Conservation (phyloP, 495 filamentous ascomycete genomes). For the Bathelium albidoporum region DNA sequence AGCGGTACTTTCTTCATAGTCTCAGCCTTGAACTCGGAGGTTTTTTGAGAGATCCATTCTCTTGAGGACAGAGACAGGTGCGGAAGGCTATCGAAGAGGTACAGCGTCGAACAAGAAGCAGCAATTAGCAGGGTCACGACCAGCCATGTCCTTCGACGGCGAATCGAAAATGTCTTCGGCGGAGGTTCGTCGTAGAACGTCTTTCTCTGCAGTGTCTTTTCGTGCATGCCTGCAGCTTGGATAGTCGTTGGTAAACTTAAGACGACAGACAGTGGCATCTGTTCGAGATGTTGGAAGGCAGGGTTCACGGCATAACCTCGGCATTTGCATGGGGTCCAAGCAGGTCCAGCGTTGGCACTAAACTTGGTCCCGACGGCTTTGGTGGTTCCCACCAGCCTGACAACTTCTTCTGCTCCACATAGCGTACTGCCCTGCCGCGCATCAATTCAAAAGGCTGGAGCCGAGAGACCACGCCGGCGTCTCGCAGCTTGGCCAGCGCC, state of each 20-base stretch:
- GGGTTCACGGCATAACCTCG: constrained; percentile 1
- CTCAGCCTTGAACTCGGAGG: neutral
- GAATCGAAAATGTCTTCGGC: neutral
- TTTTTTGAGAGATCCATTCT: neutral
- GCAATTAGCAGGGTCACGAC: neutral
- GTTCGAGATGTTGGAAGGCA: neutral
- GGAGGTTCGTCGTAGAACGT: neutral
- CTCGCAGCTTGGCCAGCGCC: neutral
- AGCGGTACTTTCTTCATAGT: constrained; percentile 50
- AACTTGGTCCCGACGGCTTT: no score
- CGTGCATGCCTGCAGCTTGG: neutral
- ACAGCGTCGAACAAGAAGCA: neutral
- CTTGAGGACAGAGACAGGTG: neutral
- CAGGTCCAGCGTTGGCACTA: neutral
- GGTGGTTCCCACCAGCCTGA: neutral
- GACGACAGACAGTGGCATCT: neutral
- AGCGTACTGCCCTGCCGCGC: neutral
- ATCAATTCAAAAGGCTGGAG: neutral
- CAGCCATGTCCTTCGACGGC: neutral
- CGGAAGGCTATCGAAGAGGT: neutral
- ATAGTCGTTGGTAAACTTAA: neutral
- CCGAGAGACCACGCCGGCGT: neutral
- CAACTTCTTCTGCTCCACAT: constrained; percentile 1
- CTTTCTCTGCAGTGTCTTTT: neutral
- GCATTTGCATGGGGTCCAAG: neutral